Percentiles rank a stretch among this genome's conserved stretches.
These are phyloP conservation scores for Crepidotus sp. DNA, from an alignment of 1,284 basidiomycete genomes.

Conservation along the genomic window DNA sequence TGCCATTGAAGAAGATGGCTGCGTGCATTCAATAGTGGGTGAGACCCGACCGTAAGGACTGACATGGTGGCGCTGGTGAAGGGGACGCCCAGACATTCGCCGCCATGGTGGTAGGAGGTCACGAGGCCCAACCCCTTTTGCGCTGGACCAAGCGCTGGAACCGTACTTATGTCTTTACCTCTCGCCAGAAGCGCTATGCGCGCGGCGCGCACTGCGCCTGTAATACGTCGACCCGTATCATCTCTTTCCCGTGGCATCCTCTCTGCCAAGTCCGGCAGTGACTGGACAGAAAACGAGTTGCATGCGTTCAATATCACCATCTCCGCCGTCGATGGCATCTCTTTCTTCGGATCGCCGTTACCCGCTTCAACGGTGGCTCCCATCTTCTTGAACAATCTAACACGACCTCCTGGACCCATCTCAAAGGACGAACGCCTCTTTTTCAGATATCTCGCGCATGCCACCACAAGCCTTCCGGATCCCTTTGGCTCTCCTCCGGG, in stretches of 20 bases:
- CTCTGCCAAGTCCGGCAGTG: conserved; percentile 1
- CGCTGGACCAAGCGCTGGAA: no score
- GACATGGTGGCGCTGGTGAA: no score
- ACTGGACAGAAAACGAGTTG: conserved; percentile 7
- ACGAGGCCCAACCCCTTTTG: no score
- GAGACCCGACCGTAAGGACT: no score
- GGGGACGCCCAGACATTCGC: no score
- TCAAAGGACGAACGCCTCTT: conserved; percentile 4
- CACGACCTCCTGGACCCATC: background rate
- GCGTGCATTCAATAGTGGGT: no score
- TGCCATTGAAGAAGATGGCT: no score
- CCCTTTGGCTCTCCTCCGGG: background rate
- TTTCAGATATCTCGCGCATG: conserved; percentile 1
- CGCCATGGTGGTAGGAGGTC: no score
- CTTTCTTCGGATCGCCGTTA: conserved; percentile 3
- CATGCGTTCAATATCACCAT: conserved; percentile 1
- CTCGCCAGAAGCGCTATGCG: no score
- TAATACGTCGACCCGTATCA: no score
- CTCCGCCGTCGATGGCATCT: background rate
- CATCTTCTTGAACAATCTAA: background rate
- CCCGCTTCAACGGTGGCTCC: background rate
- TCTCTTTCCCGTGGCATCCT: background rate
- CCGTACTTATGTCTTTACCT: no score
- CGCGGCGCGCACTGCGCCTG: no score
- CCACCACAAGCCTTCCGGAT: background rate